A percentile compares a stretch with the other conserved stretches of the same genome.
phyloP scores from a whole-genome alignment of 345 rosid genomes.

The Physaria fendleri region DNA sequence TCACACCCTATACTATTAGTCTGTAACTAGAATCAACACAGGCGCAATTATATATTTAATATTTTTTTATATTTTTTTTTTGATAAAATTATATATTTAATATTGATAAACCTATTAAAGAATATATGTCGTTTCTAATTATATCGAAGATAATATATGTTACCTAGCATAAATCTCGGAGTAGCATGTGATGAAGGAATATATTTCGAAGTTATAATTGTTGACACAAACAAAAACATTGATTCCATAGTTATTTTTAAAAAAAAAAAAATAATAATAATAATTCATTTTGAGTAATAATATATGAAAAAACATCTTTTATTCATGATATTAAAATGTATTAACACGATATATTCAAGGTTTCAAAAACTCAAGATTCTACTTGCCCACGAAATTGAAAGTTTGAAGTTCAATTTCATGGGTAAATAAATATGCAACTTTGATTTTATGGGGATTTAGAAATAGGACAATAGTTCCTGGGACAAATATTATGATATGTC shows the following conservation, averaged over 20 bases:
- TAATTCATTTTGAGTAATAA: not conserved
- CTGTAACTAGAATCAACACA: not conserved
- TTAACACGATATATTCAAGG: not conserved
- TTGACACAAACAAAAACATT: not conserved
- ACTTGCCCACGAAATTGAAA: too few species aligned
- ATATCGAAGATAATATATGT: not conserved
- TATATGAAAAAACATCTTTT: not conserved
- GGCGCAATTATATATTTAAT: too few species aligned
- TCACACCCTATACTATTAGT: too few species aligned
- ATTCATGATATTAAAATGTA: not conserved
- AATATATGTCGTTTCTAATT: constrained; percentile 14
- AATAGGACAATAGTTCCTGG: too few species aligned
- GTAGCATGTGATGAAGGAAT: constrained; percentile 18
- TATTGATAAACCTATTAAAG: not conserved
- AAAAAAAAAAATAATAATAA: too few species aligned
- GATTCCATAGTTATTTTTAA: not conserved
- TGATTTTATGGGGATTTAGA: too few species aligned
- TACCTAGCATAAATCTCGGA: not conserved
- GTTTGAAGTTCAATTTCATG: too few species aligned
- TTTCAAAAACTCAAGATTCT: not conserved
- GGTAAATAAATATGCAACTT: too few species aligned
- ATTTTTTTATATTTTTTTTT: too few species aligned
- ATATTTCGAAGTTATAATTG: not conserved
- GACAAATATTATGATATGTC: too few species aligned
- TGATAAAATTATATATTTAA: not conserved